These are phyloP conservation scores for Emmonsia crescens DNA, from an alignment of 2,329 filamentous ascomycete genomes.

Conservation along the genomic window DNA sequence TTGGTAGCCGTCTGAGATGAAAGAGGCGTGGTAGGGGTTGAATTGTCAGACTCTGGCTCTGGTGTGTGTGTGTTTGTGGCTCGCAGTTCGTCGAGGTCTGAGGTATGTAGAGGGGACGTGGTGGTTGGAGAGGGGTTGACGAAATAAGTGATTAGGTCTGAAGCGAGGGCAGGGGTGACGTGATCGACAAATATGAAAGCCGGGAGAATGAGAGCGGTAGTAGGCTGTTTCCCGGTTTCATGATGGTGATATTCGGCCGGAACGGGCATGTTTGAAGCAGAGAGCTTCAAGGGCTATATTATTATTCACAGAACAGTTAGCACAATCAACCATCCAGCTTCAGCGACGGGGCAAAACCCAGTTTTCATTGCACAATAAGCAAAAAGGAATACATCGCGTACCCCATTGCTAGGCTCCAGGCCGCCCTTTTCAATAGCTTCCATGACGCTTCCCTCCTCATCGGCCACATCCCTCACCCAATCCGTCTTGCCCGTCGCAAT, in stretches of 20 bases:
- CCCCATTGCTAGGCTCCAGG: conserved; percentile 32
- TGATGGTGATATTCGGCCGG: conserved; percentile 52
- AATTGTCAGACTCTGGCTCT: conserved; percentile 7
- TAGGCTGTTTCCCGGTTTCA: conserved; percentile 52
- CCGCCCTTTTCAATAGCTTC: conserved; percentile 51
- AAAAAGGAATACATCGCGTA: conserved; percentile 16
- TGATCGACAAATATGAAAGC: conserved; percentile 75
- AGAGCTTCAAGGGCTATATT: conserved; percentile 69
- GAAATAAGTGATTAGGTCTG: conserved; percentile 58
- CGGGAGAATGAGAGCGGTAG: conserved; percentile 72
- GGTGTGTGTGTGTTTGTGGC: not conserved
- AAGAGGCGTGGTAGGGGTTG: conserved; percentile 2
- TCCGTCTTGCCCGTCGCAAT: conserved; percentile 94
- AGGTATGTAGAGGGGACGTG: conserved; percentile 45
- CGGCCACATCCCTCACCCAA: conserved; percentile 79
- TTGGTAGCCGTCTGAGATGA: conserved; percentile 10
- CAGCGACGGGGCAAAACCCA: not conserved
- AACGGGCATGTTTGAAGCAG: conserved; percentile 80
- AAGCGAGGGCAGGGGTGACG: conserved; percentile 64
- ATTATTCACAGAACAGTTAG: not conserved
- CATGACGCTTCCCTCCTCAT: conserved; percentile 82
- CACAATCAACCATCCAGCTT: not conserved
- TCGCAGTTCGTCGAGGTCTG: not conserved
- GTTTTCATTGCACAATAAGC: not conserved
- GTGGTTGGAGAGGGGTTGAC: conserved; percentile 65